Evolutionary conservation across 2,329 filamentous ascomycete genomes (phyloP).

Genomic region (Colletotrichum tropicale): DNA sequence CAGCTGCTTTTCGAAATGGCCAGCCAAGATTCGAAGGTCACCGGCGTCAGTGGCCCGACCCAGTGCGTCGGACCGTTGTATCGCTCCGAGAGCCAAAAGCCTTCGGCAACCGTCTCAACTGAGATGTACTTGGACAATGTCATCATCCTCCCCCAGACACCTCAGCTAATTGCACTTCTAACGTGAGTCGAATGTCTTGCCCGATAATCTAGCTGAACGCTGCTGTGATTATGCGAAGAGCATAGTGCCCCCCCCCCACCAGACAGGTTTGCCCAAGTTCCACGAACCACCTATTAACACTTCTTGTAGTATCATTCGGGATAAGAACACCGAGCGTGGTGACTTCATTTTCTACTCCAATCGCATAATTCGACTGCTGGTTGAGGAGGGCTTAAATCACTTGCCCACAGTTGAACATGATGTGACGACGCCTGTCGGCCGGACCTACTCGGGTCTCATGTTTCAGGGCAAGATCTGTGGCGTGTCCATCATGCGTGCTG

Average conservation of each 20-base stretch:
- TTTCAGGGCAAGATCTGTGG: slow-evolving; percentile 99
- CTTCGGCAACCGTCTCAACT: slow-evolving; percentile 86
- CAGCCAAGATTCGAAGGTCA: slow-evolving; percentile 3
- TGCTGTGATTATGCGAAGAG: neutral
- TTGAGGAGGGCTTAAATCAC: slow-evolving; percentile 97
- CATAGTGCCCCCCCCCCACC: neutral
- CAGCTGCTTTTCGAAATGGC: neutral
- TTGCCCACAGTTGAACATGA: slow-evolving; percentile 88
- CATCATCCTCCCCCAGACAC: slow-evolving; percentile 87
- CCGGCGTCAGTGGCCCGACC: slow-evolving; percentile 33
- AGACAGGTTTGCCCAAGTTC: neutral
- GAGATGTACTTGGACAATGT: slow-evolving; percentile 85
- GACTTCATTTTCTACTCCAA: slow-evolving; percentile 99
- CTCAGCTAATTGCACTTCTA: slow-evolving; percentile 94
- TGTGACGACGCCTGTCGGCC: slow-evolving; percentile 89
- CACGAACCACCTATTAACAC: slow-evolving; percentile 15
- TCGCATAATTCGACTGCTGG: slow-evolving; percentile 92
- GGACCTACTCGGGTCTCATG: slow-evolving; percentile 86
- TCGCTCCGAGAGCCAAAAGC: slow-evolving; percentile 76
- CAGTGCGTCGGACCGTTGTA: slow-evolving; percentile 83
- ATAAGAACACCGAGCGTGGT: slow-evolving; percentile 85
- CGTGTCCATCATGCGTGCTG: slow-evolving; percentile 97
- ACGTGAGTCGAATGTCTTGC: slow-evolving; percentile 69
- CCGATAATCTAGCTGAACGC: neutral
- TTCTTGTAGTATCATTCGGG: slow-evolving; percentile 82